Base-by-base conservation (phyloP, 2,329 filamentous ascomycete species). In the Xenosphaeropsis pyriputrescens region DNA sequence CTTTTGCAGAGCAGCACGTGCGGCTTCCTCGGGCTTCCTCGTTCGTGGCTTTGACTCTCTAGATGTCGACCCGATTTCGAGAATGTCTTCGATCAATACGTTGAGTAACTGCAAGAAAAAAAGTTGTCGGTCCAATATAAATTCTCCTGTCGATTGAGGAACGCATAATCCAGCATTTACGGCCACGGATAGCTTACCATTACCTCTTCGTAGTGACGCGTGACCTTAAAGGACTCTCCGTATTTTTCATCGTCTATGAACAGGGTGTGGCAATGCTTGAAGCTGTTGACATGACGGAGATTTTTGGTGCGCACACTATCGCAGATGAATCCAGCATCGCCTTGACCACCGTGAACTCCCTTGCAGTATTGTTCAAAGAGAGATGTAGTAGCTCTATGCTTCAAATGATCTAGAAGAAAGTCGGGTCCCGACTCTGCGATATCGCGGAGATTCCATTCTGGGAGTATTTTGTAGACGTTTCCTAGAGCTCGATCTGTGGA, bases 391-490 rank as follows among this genome's bases (percentile, higher is more conserved):
- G 57, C 56, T 6, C 63, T 54, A 29, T 61, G 46, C 17, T 58
- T 55, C 3, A 68, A 41, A 5, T 62, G 43, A 11, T 57, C 47
- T 1, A 67, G 49, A 4, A 66, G 39, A 19, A 36, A 53, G n/a
- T 63, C 51, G 0, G 62, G 54, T 2, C 46, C 49, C 0, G 57
- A 48, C 1, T 50, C 45, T 3, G 58, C 45, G 2, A 67, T 47
- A 17, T 68, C 61, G 6, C 47, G 51, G 1, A 68, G 39, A 39
- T 68, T 67, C 54, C 55, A 59, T 35, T 68, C 66, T 0, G 63
- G 61, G 0, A 60, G 45, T 2, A 65, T 33, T n/a, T 58, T 60
- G 45, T 43, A 58, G 13, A 59, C 47, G n/a, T 52, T 51, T 1
- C 59, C 61, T 17, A 64, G 12, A 0, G 56, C 54, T 2, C 18